Evolutionary conservation across 805 yeast genomes (phyloP), one percentile per base, ranked within the genome.

Genomic region (Candida ponderosae): DNA sequence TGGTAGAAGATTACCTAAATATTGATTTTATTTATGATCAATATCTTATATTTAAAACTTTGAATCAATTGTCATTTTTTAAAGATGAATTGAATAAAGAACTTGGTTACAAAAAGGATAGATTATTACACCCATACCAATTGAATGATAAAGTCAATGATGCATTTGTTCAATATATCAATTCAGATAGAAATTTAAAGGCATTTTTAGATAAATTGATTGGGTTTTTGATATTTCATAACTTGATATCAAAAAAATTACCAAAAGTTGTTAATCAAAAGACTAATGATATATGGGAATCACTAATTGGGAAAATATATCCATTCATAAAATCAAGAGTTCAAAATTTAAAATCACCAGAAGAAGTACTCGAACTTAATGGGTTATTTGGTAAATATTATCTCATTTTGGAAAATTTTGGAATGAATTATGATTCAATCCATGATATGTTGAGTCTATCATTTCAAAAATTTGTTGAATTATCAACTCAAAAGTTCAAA

Each of bases 11-110:
- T 8, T 54, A 62, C 15, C 68, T 87, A 24, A 79, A 79, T 39
- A 57, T 89, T 40, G 71, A 77, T n/a, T 82, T 88, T 6, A 65
- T 90, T 21, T 84, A 77, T 56, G 96, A 90, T 59, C 79, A 94
- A 4, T 72, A 85, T 20, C 66, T 89, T 48, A 94, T 93, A 1
- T 89, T 81, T 53, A 75, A 80, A 40, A 79, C 88, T 4, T 68
- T 89, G 33, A 77, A 80, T 36, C 81, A 79, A 50, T 60, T 69
- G 15, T 77, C 73, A n/a, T 69, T 68, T 35, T 67, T 93, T 36
- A 68, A 74, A 32, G 65, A 68, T 27, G 79, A 78, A 41, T 79
- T 83, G 46, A 75, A 77, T 36, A 78, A 77, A 43, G 95, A 86
- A 56, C 66, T 90, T 63, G 62, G 76, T 36, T 69, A 77, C 39